Conservation (phyloP, 257 asterid species). For the Solanum paucissectum region DNA sequence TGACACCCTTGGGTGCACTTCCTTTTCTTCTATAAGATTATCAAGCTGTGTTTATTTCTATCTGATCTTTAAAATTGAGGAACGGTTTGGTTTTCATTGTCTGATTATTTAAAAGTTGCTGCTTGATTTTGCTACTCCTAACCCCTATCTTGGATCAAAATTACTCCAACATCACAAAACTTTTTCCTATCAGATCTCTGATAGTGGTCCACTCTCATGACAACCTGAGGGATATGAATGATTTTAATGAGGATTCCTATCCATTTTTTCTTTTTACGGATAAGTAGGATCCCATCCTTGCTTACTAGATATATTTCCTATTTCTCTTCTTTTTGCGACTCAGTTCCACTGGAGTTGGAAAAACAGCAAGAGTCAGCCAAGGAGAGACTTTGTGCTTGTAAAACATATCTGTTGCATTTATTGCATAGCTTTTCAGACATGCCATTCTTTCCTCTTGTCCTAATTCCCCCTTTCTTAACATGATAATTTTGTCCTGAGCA, state of each 20-base stretch:
- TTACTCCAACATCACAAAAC: neutral
- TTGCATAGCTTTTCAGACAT: neutral
- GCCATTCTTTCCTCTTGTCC: neutral
- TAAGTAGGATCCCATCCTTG: neutral
- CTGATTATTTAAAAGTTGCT: neutral
- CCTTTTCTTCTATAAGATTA: neutral
- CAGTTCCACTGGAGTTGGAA: neutral
- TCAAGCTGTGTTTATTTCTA: neutral
- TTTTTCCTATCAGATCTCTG: neutral
- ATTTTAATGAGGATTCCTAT: neutral
- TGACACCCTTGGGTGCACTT: neutral
- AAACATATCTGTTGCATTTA: neutral
- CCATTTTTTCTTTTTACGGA: neutral
- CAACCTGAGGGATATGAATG: neutral
- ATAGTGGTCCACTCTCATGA: neutral
- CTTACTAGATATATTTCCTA: neutral
- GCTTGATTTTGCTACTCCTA: neutral
- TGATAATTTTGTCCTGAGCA: constrained; percentile 7
- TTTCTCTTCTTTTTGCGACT: neutral
- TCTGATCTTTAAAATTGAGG: neutral
- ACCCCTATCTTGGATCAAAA: neutral
- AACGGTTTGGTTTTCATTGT: neutral
- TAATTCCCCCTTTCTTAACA: neutral
- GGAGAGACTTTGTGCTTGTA: neutral
- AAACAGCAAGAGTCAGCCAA: neutral